phyloP scores from a whole-genome alignment of 176 grass and related monocot species.

The Pharus latifolius region DNA sequence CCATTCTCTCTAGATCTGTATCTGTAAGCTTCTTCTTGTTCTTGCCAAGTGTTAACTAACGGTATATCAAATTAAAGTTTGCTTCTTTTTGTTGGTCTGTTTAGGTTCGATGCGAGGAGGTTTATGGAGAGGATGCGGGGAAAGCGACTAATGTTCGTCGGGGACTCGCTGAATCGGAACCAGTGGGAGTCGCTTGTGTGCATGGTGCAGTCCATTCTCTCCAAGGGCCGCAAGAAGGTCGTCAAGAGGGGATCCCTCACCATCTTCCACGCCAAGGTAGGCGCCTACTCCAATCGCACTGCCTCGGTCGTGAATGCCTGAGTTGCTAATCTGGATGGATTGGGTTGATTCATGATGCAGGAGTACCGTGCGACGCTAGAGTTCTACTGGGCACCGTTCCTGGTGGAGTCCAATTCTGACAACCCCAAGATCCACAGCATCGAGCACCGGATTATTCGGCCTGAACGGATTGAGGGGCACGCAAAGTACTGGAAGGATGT shows the following conservation, averaged over 20 bases:
- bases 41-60: too few relatives aligned
- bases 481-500: slow-evolving; percentile 55
- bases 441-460: slow-evolving; percentile 37
- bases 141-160: slow-evolving; percentile 82
- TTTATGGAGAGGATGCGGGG: slow-evolving; percentile 66
- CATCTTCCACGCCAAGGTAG: slow-evolving; percentile 57
- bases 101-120: slow-evolving; percentile 79
- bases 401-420: slow-evolving; percentile 92
- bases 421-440: slow-evolving; percentile 69
- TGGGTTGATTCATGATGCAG: not conserved
- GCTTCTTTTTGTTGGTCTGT: too few relatives aligned
- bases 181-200: slow-evolving; percentile 94
- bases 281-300: too few relatives aligned
- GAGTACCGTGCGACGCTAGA: slow-evolving; percentile 80
- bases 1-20: not conserved
- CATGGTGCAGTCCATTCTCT: slow-evolving; percentile 52
- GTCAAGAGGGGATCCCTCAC: slow-evolving; percentile 26
- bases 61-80: too few relatives aligned
- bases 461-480: slow-evolving; percentile 52
- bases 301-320: too few relatives aligned
- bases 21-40: not conserved
- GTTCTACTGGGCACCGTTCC: slow-evolving; percentile 95
- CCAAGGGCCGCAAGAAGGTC: slow-evolving; percentile 31
- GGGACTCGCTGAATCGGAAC: slow-evolving; percentile 92
- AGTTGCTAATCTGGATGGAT: too few relatives aligned